Base-by-base conservation (phyloP, 345 rosid genomes). In the Bruguiera sexangula region DNA sequence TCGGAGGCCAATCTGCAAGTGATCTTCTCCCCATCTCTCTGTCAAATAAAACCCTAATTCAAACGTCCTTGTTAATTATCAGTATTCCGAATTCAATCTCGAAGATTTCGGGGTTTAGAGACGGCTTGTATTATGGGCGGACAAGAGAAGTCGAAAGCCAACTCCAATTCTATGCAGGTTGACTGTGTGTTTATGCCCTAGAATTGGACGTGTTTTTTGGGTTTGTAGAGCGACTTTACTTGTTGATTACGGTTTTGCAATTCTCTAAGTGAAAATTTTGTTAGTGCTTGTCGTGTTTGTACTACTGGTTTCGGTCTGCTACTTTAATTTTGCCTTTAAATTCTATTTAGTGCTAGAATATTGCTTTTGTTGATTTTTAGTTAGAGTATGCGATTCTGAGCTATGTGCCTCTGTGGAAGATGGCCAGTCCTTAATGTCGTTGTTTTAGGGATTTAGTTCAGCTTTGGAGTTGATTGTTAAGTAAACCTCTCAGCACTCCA, bases 101-200 rank as follows among this genome's bases (percentile, higher is more conserved):
- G 69, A 71, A 60, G 67, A 69, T 52, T 70, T 70, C 72, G 62
- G 63, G 77, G 55, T 72, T 55, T 68, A 69, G 75, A 72, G 67
- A 73, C 46, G 78, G 72, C 54, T 77, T 79, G 71, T 72, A 81
- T 72, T 73, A 95, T 95, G 99, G 97, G 92, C 84, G 90, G 85
- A 31, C 88, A 78, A 56, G 97, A 91, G 75, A 95, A 89, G 78
- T 84, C 90, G 5, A 88, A 87, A 79, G 72, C 87, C 48, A 84
- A 81, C 75, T 71, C 89, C 70, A 89, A 87, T 82, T 74, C 96
- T 85, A 80, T 91, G 93, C 97, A 93, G 96, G 98, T 90, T 4
- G 55, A 30, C 21, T 73, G 72, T 26, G 24, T 65, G 18, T 50
- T 71, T 66, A 69, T 60, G 27, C 74, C 77, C 79, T 70, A 62